Evolutionary conservation across 2,329 filamentous ascomycete species (phyloP).

Genomic region (Aspergillus intermedius): DNA sequence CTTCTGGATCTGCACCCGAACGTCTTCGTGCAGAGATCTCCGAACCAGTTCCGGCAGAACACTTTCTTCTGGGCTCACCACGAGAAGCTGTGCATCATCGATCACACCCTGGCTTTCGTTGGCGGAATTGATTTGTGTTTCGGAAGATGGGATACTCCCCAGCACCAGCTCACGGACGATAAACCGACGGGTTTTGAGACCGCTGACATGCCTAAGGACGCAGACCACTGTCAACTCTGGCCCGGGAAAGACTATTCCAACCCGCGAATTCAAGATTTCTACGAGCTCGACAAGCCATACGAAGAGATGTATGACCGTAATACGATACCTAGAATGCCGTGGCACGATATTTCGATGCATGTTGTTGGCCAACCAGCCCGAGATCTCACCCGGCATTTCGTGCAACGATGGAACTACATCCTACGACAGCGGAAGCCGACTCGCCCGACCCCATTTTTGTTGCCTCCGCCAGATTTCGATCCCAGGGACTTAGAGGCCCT

Average conservation of each 20-base stretch:
- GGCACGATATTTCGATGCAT: conserved; percentile 98
- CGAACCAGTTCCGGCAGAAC: conserved; percentile 97
- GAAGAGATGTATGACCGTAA: conserved; percentile 97
- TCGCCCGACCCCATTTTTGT: conserved; percentile 82
- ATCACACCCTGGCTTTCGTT: conserved; percentile 91
- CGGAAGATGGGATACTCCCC: conserved; percentile 92
- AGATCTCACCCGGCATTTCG: conserved; percentile 90
- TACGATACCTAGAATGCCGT: conserved; percentile 88
- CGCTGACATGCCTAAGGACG: conserved; percentile 67
- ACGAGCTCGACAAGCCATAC: conserved; percentile 84
- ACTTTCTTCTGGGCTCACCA: conserved; percentile 99
- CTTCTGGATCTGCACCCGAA: conserved; percentile 92
- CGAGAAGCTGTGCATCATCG: conserved; percentile 94
- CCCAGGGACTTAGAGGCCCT: conserved; percentile 77
- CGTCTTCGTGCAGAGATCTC: conserved; percentile 90
- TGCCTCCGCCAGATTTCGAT: conserved; percentile 89
- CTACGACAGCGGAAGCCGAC: conserved; percentile 88
- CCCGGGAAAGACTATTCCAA: conserved; percentile 99
- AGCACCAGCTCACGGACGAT: conserved; percentile 85
- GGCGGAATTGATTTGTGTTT: conserved; percentile 96
- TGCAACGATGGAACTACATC: conserved; percentile 97
- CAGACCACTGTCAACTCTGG: conserved; percentile 92
- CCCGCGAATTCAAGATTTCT: conserved; percentile 91
- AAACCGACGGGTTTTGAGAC: conserved; percentile 91
- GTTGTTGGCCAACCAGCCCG: conserved; percentile 91